Evolutionary conservation across 108 stramenopile genomes (phyloP).

Genomic region (Cyclotella cryptica): DNA sequence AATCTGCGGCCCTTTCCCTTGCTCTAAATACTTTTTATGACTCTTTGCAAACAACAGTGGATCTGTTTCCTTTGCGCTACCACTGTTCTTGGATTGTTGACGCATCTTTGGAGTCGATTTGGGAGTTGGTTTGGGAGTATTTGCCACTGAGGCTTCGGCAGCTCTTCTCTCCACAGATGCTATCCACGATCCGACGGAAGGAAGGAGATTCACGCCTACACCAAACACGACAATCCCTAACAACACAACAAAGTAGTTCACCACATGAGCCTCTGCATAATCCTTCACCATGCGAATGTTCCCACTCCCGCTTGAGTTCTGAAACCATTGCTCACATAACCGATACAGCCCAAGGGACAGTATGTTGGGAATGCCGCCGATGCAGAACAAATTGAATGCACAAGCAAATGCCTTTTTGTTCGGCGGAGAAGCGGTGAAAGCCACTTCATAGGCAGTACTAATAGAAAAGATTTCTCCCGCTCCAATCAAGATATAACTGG

Average conservation of each 20-base stretch:
- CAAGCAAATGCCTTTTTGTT: conserved; percentile 78
- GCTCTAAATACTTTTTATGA: conserved; percentile 44
- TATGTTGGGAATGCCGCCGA: conserved; percentile 83
- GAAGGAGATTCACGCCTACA: conserved; percentile 62
- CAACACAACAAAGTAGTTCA: conserved; percentile 72
- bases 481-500: conserved; percentile 82
- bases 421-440: conserved; percentile 80
- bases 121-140: conserved; percentile 29
- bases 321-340: conserved; percentile 66
- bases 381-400: conserved; percentile 82
- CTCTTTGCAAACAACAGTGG: conserved; percentile 17
- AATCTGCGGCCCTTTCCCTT: conserved; percentile 33
- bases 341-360: conserved; percentile 71
- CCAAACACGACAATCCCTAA: conserved; percentile 69
- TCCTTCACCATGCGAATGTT: conserved; percentile 69
- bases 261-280: conserved; percentile 73
- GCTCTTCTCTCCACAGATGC: conserved; percentile 68
- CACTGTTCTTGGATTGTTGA: conserved; percentile 1
- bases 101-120: conserved; percentile 9
- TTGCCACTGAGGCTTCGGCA: conserved; percentile 44
- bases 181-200: conserved; percentile 63
- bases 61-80: conserved; percentile 20
- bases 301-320: conserved; percentile 61
- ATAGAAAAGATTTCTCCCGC: conserved; percentile 88
- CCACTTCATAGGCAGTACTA: conserved; percentile 82